Base-by-base conservation (phyloP, 1,284 basidiomycete species). In the Cryptococcus maquisensis region DNA sequence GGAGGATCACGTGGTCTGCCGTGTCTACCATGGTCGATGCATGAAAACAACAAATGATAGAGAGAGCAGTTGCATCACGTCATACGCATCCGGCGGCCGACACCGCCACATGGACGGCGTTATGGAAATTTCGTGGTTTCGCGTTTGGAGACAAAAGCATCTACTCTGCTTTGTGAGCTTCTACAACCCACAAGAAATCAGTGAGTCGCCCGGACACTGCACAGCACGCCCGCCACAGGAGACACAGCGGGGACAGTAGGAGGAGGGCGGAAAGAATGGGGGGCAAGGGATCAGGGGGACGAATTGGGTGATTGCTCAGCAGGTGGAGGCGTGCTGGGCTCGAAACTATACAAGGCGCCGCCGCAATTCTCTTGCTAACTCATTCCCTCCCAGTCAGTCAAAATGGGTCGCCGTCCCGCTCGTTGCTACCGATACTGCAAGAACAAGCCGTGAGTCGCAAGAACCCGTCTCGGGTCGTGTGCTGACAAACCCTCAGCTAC, bases 391-490 rank as follows among this genome's bases (percentile, higher is more conserved):
- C 36, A 68, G 65, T 62, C 48, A 55, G 55, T 67, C 71, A 77
- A 80, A 73, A 93, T 94, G 90, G 92, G 91, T 84, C 89, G 91
- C 77, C 89, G 90, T 83, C 91, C 91, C 68, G 90, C 91, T 79
- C 87, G 89, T 71, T 95, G 91, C 84, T 93, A 94, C 81, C 86
- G 90, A 65, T 95, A 96, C 83, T 95, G 91, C 84, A 96, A 97
- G 83, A 96, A 95, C 85, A 96, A 97, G 84, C 91, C 91, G 43
- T 71, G 55, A 66, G 68, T 71, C n/a, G n/a, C n/a, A n/a, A n/a
- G 7, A 28, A 26, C 39, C 3, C 23, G 16, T 43, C 89, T 87
- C 10, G 9, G n/a, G n/a, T 10, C n/a, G 36, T 38, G n/a, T 40
- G 39, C 39, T 80, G 23, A 28, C 7, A 35, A 4, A 23, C 26